These are phyloP conservation scores for Saturnispora gosingensis DNA, from an alignment of 805 yeast genomes.

Conservation along the genomic window DNA sequence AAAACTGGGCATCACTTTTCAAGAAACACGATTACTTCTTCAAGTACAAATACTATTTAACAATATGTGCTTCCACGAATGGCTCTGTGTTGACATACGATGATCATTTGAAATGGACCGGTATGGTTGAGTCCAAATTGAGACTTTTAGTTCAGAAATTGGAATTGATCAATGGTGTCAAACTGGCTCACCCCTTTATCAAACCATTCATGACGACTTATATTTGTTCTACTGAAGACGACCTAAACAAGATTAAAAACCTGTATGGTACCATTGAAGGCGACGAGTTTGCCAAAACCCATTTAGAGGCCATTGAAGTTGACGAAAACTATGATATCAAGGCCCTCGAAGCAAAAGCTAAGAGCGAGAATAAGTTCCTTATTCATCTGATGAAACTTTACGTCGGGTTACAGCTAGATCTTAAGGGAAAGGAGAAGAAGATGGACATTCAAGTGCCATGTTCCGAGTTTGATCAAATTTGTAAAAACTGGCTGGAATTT, in stretches of 20 bases:
- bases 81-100: constrained; percentile 44
- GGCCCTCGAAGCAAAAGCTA: constrained; percentile 20
- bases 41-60: constrained; percentile 77
- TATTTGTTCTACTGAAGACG: constrained; percentile 35
- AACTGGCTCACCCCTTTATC: constrained; percentile 82
- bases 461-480: constrained; percentile 73
- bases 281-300: constrained; percentile 34
- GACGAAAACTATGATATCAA: constrained; percentile 25
- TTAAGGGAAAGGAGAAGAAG: constrained; percentile 46
- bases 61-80: constrained; percentile 68
- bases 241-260: constrained; percentile 22
- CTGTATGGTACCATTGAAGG: constrained; percentile 50
- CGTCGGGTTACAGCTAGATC: constrained; percentile 61
- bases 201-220: constrained; percentile 58
- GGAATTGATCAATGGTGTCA: constrained; percentile 67
- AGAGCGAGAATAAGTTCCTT: constrained; percentile 20
- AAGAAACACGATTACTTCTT: constrained; percentile 74
- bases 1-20: constrained; percentile 68
- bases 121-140: constrained; percentile 82
- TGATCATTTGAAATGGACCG: constrained; percentile 85
- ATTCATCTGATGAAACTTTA: constrained; percentile 67
- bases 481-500: constrained; percentile 65
- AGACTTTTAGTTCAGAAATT: constrained; percentile 76
- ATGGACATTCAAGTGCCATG: constrained; percentile 86
- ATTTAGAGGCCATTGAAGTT: constrained; percentile 25